phyloP scores from a whole-genome alignment of 2,329 filamentous ascomycete species.

The Aspergillus sp. region DNA sequence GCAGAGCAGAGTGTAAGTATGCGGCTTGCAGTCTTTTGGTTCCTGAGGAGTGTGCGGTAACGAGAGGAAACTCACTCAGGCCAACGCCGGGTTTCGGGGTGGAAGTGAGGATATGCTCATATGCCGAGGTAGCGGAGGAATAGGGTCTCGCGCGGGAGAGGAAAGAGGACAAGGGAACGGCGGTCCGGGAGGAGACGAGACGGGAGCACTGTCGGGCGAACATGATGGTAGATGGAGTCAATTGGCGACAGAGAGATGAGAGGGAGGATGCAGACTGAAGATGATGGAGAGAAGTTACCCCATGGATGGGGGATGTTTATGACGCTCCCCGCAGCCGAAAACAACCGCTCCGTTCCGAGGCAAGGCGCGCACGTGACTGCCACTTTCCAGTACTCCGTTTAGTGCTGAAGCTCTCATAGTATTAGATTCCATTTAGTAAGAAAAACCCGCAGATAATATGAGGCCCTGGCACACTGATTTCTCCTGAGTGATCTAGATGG shows the following conservation, averaged over 20 bases:
- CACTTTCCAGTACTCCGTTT: no score
- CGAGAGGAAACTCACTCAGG: slow-evolving; percentile 61
- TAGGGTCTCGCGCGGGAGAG: slow-evolving; percentile 34
- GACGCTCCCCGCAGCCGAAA: slow-evolving; percentile 19
- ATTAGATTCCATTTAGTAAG: no score
- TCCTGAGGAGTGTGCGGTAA: neutral
- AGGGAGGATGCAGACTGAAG: neutral
- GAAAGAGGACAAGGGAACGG: slow-evolving; percentile 35
- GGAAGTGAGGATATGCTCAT: slow-evolving; percentile 80
- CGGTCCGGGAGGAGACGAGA: slow-evolving; percentile 57
- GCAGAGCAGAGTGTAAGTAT: neutral
- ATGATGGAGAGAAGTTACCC: neutral
- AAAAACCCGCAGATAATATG: no score
- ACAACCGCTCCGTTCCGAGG: slow-evolving; percentile 13
- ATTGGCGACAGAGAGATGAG: neutral
- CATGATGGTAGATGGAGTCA: slow-evolving; percentile 24
- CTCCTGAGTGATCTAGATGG: no score
- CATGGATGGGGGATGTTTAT: neutral
- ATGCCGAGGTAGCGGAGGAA: slow-evolving; percentile 50
- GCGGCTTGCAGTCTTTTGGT: neutral
- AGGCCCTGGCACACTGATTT: no score
- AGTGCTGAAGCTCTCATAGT: no score
- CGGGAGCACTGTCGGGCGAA: slow-evolving; percentile 53
- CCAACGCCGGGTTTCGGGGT: slow-evolving; percentile 85
- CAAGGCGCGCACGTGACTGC: slow-evolving; percentile 5